Evolutionary conservation across 768 basidiomycete genomes (phyloP), one percentile per base, ranked within the genome.

Genomic region (button mushroom (Agaricus bisporus)): DNA sequence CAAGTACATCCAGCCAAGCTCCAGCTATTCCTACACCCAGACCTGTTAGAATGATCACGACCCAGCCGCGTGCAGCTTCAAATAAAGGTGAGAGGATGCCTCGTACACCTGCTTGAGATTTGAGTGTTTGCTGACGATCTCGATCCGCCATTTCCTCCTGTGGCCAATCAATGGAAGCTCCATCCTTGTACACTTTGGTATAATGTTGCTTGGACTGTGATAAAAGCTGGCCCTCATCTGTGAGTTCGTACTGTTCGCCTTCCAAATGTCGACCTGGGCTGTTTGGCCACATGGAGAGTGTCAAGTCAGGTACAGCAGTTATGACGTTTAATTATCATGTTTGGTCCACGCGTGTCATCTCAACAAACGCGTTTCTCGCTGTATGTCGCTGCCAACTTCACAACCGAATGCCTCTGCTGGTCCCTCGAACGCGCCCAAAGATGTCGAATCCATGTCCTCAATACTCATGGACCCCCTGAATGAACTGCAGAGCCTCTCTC

Each of bases 1-100:
- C 86, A 37, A 88, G 68, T 6, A 88, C 79, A 67, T 88, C 86
- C 53, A 88, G 60, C 80, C 81, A 86, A 3, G 82, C 86, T 22
- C 86, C 86, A 18, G 79, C 76, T 9, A 85, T 68, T 4, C 86
- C 86, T 41, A 87, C 79, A 1, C 83, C 85, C 17, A 84, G 60
- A 9, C 85, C 86, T 17, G 85, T 85, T 46, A 77, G 57, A 56
- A 85, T 75, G 10, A 86, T 75, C n/a, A 87, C 77, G 20, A 86
- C 68, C 85, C 85, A 87, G 65, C 83, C 74, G 43, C 78, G 72
- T 7, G 76, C 71, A 20, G 80, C 78, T 58, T 87, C 83, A 42
- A 80, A 54, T 38, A 82, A 66, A 2, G 81, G 80, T 11, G 75
- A 66, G 22, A 83, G 59, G 29, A 83, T 63, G 3, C 86, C 82